Percentiles rank a stretch among this genome's conserved stretches.
phyloP scores from a whole-genome alignment of 2,329 filamentous ascomycete genomes.

The Ophiosphaerella narmari region DNA sequence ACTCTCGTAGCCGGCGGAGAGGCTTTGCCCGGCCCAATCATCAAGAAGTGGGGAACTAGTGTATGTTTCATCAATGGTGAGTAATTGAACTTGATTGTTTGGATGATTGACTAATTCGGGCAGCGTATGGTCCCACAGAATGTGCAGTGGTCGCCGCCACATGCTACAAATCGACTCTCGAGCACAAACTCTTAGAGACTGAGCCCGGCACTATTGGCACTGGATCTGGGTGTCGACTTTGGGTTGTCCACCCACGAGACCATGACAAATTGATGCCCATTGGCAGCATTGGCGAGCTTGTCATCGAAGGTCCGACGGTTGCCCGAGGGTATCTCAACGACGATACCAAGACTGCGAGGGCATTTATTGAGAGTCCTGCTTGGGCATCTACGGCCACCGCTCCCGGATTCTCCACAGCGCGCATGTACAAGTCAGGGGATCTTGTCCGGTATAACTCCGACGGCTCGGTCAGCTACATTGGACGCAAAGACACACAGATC shows the following conservation, averaged over 20 bases:
- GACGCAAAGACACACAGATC: constrained; percentile 36
- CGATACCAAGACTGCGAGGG: constrained; percentile 29
- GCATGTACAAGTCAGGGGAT: constrained; percentile 30
- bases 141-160: constrained; percentile 33
- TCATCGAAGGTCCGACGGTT: constrained; percentile 55
- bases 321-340: constrained; percentile 35
- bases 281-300: constrained; percentile 37
- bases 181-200: constrained; percentile 30
- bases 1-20: constrained; percentile 53
- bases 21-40: constrained; percentile 44
- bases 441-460: constrained; percentile 24
- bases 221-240: constrained; percentile 38
- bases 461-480: constrained; percentile 35
- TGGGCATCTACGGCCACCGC: constrained; percentile 19
- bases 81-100: too few relatives aligned
- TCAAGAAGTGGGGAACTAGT: constrained; percentile 51
- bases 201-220: constrained; percentile 38
- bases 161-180: constrained; percentile 27
- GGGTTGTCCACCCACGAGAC: constrained; percentile 49
- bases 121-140: constrained; percentile 41
- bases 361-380: constrained; percentile 36
- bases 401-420: constrained; percentile 17
- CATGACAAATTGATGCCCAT: constrained; percentile 41
- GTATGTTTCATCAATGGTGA: constrained; percentile 49
- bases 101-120: too few relatives aligned